Base-by-base conservation (phyloP, 129 eudicot species). In the Saussurea involucrata region DNA sequence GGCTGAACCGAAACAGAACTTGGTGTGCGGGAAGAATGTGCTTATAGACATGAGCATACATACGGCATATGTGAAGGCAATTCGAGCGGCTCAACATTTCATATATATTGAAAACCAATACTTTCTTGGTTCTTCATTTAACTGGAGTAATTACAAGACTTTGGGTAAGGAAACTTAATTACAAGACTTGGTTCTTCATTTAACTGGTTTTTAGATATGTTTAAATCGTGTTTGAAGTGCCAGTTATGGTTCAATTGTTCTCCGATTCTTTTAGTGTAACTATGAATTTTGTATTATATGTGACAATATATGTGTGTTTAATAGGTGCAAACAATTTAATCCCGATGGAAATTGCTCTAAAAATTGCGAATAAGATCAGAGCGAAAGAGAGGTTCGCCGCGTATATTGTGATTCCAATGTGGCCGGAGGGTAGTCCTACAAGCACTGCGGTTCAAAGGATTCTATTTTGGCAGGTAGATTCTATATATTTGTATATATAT, bases 41-140 rank as follows among this genome's bases (percentile, higher is more conserved):
- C 84, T 94, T 53, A 94, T 94, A 69, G 98, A 94, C 88, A 94
- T 89, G 97, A 94, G 98, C 63, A 94, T 94, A 91, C 98, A 94
- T 76, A 69, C 96, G 0, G 98, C 98, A 46, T 94, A 94, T 74
- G 95, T 94, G 78, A 88, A 91, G 76, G 97, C 97, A 24, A 94
- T 94, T 83, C 97, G 98, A 32, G 88, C 92, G 18, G 97, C 98
- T 65, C 96, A 94, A 34, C 97, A 91, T 87, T 94, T 91, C 74
- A 91, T 94, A 71, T 94, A 94, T 80, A 94, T 94, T 13, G 98
- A 94, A 84, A 94, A 87, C 49, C 97, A 94, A 73, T 94, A 89
- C 83, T 94, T 94, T 69, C 87, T 94, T 22, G 98, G 98, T 66
- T 91, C 98, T 2, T 94, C 98, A 7, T 94, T 72, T 83, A 91